These are phyloP conservation scores for Clathrospora elynae DNA, from an alignment of 2,329 filamentous ascomycete genomes.

Conservation along the genomic window DNA sequence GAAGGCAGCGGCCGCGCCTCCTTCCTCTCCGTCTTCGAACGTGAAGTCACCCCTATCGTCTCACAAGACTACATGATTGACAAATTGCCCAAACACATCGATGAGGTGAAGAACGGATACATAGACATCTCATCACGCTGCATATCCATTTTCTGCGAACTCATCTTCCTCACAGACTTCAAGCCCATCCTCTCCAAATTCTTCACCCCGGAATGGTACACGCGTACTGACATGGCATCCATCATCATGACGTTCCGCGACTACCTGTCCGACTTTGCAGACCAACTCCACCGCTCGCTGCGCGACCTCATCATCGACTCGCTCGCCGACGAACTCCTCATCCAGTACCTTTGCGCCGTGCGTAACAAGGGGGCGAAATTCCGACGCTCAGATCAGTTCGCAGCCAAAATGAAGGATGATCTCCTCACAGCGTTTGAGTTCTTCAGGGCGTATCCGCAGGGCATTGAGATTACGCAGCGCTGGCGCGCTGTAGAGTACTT, in stretches of 20 bases:
- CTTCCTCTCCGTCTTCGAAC: conserved; percentile 84
- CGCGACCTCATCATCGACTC: conserved; percentile 93
- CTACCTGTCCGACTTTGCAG: conserved; percentile 85
- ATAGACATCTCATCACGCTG: conserved; percentile 95
- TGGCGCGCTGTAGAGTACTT: conserved; percentile 92
- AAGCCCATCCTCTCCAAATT: conserved; percentile 80
- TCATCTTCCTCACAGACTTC: conserved; percentile 93
- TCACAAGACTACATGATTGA: conserved; percentile 74
- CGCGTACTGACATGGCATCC: conserved; percentile 82
- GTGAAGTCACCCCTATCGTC: conserved; percentile 80
- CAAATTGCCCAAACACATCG: conserved; percentile 73
- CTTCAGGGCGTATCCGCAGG: conserved; percentile 64
- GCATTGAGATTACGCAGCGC: conserved; percentile 79
- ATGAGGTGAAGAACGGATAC: conserved; percentile 82
- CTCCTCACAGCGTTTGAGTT: conserved; percentile 88
- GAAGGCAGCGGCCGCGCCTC: conserved; percentile 66
- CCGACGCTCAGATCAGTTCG: conserved; percentile 82
- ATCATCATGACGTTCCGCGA: conserved; percentile 96
- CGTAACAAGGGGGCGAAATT: conserved; percentile 92
- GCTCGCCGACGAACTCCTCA: conserved; percentile 86
- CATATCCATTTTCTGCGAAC: conserved; percentile 80
- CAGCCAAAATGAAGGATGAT: conserved; percentile 92
- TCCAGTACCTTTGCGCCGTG: conserved; percentile 80
- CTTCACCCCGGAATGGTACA: conserved; percentile 91
- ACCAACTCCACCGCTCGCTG: conserved; percentile 82